phyloP scores from a whole-genome alignment of 345 rosid genomes.

The Mangifera indica region DNA sequence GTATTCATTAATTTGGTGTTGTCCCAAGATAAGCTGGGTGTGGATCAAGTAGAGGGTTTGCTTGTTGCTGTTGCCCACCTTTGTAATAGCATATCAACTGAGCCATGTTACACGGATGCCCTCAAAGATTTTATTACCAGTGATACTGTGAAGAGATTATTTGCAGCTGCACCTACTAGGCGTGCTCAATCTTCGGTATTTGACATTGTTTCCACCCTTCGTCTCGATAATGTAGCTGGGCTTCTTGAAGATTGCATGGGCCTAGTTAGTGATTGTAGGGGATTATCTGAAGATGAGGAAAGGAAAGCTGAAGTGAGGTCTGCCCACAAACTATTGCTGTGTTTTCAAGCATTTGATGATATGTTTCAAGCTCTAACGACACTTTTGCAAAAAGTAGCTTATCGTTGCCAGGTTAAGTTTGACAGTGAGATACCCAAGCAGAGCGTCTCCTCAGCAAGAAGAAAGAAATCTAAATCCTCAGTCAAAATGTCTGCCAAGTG shows the following conservation, averaged over 20 bases:
- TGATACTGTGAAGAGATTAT: constrained; percentile 51
- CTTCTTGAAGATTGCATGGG: constrained; percentile 65
- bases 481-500: constrained; percentile 51
- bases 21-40: constrained; percentile 46
- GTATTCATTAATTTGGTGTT: constrained; percentile 52
- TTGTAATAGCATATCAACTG: constrained; percentile 54
- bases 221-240: constrained; percentile 46
- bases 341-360: constrained; percentile 47
- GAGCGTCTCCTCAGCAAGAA: constrained; percentile 37
- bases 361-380: constrained; percentile 56
- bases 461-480: constrained; percentile 57
- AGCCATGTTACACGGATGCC: constrained; percentile 45
- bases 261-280: constrained; percentile 52
- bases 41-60: constrained; percentile 69
- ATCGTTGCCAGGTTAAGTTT: constrained; percentile 74
- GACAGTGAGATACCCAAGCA: constrained; percentile 57
- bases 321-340: constrained; percentile 69
- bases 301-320: constrained; percentile 70
- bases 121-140: constrained; percentile 56
- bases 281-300: constrained; percentile 50
- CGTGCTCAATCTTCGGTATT: constrained; percentile 61
- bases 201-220: constrained; percentile 48
- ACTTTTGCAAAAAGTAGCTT: constrained; percentile 64
- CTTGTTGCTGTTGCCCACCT: constrained; percentile 53
- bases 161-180: constrained; percentile 58